These are phyloP conservation scores for Penicillium sp. DNA, from an alignment of 2,329 filamentous ascomycete species.

Conservation along the genomic window DNA sequence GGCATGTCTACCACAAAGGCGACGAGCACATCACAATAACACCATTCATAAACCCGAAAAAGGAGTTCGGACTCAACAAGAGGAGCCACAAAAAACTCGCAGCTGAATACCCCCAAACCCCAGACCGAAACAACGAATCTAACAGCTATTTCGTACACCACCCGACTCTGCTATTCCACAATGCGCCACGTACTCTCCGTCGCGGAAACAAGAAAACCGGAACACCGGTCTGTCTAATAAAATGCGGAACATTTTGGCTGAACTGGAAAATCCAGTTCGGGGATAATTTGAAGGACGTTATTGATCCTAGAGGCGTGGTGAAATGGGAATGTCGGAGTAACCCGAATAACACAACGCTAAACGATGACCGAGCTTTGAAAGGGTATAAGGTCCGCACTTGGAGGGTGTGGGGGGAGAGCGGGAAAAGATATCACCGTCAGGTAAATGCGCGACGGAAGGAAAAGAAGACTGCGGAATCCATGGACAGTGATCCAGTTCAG, in stretches of 20 bases:
- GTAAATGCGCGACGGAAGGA: constrained; percentile 7
- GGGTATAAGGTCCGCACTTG: constrained; percentile 13
- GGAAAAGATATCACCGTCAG: constrained; percentile 7
- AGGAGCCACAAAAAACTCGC: not conserved
- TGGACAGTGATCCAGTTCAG: not conserved
- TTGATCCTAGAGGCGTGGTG: constrained; percentile 13
- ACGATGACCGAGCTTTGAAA: constrained; percentile 3
- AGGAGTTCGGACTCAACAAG: not conserved
- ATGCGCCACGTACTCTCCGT: constrained; percentile 8
- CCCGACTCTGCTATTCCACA: not conserved
- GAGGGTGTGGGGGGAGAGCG: constrained; percentile 12
- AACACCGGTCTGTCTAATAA: constrained; percentile 8
- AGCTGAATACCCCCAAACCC: not conserved
- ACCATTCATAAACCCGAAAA: constrained; percentile 3
- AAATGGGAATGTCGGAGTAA: constrained; percentile 9
- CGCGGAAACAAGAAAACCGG: constrained; percentile 6
- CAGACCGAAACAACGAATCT: not conserved
- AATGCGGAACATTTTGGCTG: constrained; percentile 4
- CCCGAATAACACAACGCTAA: constrained; percentile 3
- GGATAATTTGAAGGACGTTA: not conserved
- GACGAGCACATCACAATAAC: constrained; percentile 6
- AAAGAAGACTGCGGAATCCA: not conserved
- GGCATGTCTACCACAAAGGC: constrained; percentile 10
- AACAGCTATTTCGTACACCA: constrained; percentile 12
- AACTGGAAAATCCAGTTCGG: constrained; percentile 12